Evolutionary conservation across 2,329 filamentous ascomycete genomes (phyloP).

Genomic region (Trichoderma atroviride): DNA sequence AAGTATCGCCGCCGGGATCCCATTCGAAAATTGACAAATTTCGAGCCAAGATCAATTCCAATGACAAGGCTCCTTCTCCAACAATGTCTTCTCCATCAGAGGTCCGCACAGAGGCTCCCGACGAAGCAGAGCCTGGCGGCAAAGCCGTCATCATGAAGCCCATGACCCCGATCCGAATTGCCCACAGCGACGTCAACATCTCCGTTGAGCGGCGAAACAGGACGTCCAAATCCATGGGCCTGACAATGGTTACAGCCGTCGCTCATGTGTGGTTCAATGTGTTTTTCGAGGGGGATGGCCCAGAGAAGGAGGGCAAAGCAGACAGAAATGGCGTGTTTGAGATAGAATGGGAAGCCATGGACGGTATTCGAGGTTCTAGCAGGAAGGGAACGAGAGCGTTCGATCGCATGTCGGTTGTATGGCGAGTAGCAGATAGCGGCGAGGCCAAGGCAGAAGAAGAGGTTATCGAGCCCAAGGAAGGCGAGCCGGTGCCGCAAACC

Average conservation of each 20-base stretch:
- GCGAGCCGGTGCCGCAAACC: slow-evolving; percentile 71
- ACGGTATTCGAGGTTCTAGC: slow-evolving; percentile 89
- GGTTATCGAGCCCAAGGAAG: slow-evolving; percentile 64
- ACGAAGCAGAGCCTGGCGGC: slow-evolving; percentile 59
- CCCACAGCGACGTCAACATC: slow-evolving; percentile 86
- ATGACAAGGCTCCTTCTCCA: slow-evolving; percentile 5
- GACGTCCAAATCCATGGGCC: slow-evolving; percentile 72
- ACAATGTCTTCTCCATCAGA: slow-evolving; percentile 5
- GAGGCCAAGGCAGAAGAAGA: slow-evolving; percentile 34
- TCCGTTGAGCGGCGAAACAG: slow-evolving; percentile 85
- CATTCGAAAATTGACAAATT: slow-evolving; percentile 31
- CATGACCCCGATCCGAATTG: slow-evolving; percentile 65
- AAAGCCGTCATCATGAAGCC: slow-evolving; percentile 81
- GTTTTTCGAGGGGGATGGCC: slow-evolving; percentile 83
- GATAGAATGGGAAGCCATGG: slow-evolving; percentile 70
- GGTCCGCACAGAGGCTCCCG: slow-evolving; percentile 29
- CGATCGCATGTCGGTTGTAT: slow-evolving; percentile 82
- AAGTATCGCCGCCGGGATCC: slow-evolving; percentile 33
- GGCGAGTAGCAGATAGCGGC: slow-evolving; percentile 57
- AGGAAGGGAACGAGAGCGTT: slow-evolving; percentile 81
- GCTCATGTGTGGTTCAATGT: slow-evolving; percentile 97
- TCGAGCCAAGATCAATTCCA: slow-evolving; percentile 31
- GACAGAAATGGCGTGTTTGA: slow-evolving; percentile 66
- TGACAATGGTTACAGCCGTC: slow-evolving; percentile 88
- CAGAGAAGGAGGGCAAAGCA: slow-evolving; percentile 66